phyloP scores from a whole-genome alignment of 1,139 yeast genomes.

The Pichia sp. region DNA sequence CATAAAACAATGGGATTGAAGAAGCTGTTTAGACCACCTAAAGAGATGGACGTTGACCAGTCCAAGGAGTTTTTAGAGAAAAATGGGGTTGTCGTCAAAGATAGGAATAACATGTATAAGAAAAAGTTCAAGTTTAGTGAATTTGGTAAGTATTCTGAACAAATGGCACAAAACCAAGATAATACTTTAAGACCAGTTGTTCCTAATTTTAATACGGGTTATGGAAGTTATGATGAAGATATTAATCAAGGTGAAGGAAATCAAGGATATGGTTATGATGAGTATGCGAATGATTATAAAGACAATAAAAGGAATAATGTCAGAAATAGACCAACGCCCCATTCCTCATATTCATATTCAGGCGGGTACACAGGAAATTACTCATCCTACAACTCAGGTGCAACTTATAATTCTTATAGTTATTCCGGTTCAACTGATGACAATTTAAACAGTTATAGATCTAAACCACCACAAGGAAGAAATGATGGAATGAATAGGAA shows the following conservation, averaged over 20 bases:
- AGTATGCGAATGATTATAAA: slow-evolving; percentile 9
- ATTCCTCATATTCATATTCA: slow-evolving; percentile 1
- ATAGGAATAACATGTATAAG: slow-evolving; percentile 37
- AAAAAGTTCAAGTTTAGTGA: slow-evolving; percentile 51
- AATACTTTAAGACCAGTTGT: slow-evolving; percentile 25
- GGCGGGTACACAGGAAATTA: slow-evolving; percentile 3
- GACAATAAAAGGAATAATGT: background rate
- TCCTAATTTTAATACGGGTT: slow-evolving; percentile 16
- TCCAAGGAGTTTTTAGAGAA: slow-evolving; percentile 45
- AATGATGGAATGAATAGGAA: background rate
- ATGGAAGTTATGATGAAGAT: slow-evolving; percentile 10
- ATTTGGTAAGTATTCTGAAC: slow-evolving; percentile 54
- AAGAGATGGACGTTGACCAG: slow-evolving; percentile 55
- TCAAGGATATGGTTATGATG: slow-evolving; percentile 15
- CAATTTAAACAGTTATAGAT: background rate
- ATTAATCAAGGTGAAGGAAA: slow-evolving; percentile 6
- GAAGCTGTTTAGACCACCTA: slow-evolving; percentile 51
- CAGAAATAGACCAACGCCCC: background rate
- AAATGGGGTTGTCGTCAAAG: slow-evolving; percentile 47
- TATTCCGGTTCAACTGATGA: background rate
- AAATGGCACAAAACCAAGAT: slow-evolving; percentile 25
- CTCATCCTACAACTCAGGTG: background rate
- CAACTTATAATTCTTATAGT: background rate
- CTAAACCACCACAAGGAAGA: background rate
- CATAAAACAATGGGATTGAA: slow-evolving; percentile 29